phyloP scores from a whole-genome alignment of 1,284 basidiomycete genomes.

The Chalciporus sp. region DNA sequence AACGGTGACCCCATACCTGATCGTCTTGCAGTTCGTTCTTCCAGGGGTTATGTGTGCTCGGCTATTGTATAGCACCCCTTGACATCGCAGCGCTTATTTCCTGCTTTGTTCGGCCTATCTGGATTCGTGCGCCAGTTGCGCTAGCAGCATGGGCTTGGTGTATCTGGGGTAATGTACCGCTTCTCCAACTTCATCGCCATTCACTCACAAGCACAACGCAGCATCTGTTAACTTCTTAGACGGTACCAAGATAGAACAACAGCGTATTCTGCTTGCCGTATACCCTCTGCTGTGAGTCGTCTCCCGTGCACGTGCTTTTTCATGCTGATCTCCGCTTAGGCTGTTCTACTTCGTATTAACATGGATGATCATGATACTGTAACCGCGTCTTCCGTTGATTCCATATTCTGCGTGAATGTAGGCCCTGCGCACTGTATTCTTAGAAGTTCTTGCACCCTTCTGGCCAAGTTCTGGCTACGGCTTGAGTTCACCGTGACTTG shows the following conservation, averaged over 20 bases:
- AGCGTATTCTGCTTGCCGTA: conserved; percentile 86
- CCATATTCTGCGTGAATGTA: conserved; percentile 18
- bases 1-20: neutral
- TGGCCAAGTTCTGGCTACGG: no score
- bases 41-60: conserved; percentile 90
- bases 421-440: conserved; percentile 11
- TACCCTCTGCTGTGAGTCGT: conserved; percentile 79
- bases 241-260: conserved; percentile 88
- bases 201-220: conserved; percentile 36
- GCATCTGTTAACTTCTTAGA: conserved; percentile 94
- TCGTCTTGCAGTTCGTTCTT: conserved; percentile 81
- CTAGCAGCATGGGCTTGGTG: conserved; percentile 90
- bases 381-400: conserved; percentile 10
- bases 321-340: conserved; percentile 39
- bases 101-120: conserved; percentile 84
- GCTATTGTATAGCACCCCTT: conserved; percentile 89
- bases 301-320: neutral
- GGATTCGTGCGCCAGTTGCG: conserved; percentile 83
- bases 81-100: conserved; percentile 87
- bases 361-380: conserved; percentile 95
- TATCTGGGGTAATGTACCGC: conserved; percentile 78
- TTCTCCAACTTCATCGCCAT: neutral
- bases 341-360: conserved; percentile 85
- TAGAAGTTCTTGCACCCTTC: no score
- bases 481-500: neutral